Evolutionary conservation across 108 stramenopile species (phyloP).

Genomic region (Cyclotella sp.): DNA sequence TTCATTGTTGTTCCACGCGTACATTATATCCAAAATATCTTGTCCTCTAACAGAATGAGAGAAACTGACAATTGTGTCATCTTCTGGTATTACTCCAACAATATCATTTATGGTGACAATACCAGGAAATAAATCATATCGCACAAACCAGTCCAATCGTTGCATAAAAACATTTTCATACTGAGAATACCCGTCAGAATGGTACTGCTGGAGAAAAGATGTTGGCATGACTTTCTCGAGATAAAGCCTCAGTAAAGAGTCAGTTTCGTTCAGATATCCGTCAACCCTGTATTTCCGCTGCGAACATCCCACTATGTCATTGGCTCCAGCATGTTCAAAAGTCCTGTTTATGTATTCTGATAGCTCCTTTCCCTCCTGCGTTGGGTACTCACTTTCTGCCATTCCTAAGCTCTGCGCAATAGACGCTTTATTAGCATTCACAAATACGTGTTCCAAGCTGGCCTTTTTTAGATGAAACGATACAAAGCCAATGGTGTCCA

Average conservation of each 20-base stretch:
- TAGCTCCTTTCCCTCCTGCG: slow-evolving; percentile 64
- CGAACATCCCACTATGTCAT: slow-evolving; percentile 62
- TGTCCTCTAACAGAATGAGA: slow-evolving; percentile 30
- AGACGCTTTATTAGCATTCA: slow-evolving; percentile 55
- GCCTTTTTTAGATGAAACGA: slow-evolving; percentile 54
- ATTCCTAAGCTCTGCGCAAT: slow-evolving; percentile 43
- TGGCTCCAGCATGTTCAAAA: slow-evolving; percentile 56
- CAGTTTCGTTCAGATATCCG: slow-evolving; percentile 43
- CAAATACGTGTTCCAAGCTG: slow-evolving; percentile 60
- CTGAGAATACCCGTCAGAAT: slow-evolving; percentile 1
- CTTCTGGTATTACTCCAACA: slow-evolving; percentile 64
- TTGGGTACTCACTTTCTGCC: slow-evolving; percentile 44
- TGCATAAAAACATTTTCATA: slow-evolving; percentile 38
- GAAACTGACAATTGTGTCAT: slow-evolving; percentile 57
- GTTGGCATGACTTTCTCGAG: slow-evolving; percentile 57
- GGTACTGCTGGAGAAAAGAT: slow-evolving; percentile 32
- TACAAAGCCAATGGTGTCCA: slow-evolving; percentile 79
- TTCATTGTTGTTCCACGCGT: slow-evolving; percentile 16
- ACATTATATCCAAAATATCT: slow-evolving; percentile 20
- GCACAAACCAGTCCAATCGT: slow-evolving; percentile 58
- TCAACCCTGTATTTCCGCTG: slow-evolving; percentile 46
- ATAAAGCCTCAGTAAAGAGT: slow-evolving; percentile 63
- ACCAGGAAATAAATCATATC: slow-evolving; percentile 49
- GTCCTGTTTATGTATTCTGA: slow-evolving; percentile 58
- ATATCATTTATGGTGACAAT: slow-evolving; percentile 60